Evolutionary conservation across 768 basidiomycete genomes (phyloP).

Genomic region (Kwoniella shandongensis): DNA sequence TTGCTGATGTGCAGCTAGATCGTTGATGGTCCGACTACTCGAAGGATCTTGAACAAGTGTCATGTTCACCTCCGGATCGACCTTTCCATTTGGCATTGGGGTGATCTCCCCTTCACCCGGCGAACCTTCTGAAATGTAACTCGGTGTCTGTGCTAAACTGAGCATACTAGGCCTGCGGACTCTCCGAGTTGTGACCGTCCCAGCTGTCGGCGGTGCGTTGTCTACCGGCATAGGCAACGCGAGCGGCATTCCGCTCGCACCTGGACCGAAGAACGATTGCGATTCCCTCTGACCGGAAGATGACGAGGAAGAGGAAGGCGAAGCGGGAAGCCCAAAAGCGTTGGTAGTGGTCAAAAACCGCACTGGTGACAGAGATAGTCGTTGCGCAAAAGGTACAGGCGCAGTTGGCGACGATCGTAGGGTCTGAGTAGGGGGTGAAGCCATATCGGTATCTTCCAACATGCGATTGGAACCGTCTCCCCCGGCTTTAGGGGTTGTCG

Average conservation of each 20-base stretch:
- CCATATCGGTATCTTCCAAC: constrained; percentile 17
- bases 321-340: constrained; percentile 36
- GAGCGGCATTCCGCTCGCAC: not conserved
- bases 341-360: constrained; percentile 38
- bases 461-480: not conserved
- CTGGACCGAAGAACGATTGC: not conserved
- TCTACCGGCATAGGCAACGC: constrained; percentile 7
- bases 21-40: constrained; percentile 1
- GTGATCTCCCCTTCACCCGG: constrained; percentile 17
- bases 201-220: constrained; percentile 26
- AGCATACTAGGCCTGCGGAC: constrained; percentile 43
- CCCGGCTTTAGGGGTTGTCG: constrained; percentile 4
- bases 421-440: constrained; percentile 2
- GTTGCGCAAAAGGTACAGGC: not conserved
- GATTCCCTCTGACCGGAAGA: not conserved
- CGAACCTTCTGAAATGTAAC: constrained; percentile 12
- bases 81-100: not conserved
- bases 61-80: not conserved
- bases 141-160: constrained; percentile 28
- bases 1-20: not conserved
- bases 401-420: not conserved
- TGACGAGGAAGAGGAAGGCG: constrained; percentile 31
- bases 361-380: constrained; percentile 10
- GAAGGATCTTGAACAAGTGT: constrained; percentile 16
- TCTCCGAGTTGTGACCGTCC: constrained; percentile 21